A percentile compares a stretch with the other conserved stretches of the same genome.
These are phyloP conservation scores for Dendryphion nanum DNA, from an alignment of 2,329 filamentous ascomycete species.

Conservation along the genomic window DNA sequence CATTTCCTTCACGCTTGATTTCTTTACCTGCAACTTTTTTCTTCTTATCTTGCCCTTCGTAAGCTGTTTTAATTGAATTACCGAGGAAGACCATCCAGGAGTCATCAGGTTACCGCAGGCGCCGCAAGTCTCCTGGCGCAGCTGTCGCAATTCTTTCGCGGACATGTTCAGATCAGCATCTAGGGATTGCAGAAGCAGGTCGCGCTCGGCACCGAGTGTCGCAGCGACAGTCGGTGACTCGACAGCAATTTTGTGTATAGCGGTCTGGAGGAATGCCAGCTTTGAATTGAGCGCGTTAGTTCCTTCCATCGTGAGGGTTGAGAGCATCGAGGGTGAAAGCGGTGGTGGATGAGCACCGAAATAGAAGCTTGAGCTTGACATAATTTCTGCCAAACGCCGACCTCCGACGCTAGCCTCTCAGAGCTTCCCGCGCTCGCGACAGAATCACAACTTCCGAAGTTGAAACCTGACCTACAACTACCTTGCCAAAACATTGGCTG, in stretches of 20 bases:
- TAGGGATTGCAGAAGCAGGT: slow-evolving; percentile 20
- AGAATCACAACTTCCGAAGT: too few relatives aligned
- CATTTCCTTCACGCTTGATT: slow-evolving; percentile 17
- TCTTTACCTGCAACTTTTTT: not conserved
- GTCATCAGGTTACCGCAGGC: slow-evolving; percentile 39
- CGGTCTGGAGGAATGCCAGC: slow-evolving; percentile 33
- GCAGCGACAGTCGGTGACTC: slow-evolving; percentile 35
- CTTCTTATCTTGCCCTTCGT: slow-evolving; percentile 1
- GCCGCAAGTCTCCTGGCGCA: slow-evolving; percentile 32
- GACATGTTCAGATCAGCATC: slow-evolving; percentile 24
- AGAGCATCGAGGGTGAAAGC: too few relatives aligned
- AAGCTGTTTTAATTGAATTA: slow-evolving; percentile 10
- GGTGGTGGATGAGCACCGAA: too few relatives aligned
- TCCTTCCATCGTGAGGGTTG: not conserved
- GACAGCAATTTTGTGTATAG: slow-evolving; percentile 29
- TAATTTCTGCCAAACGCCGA: too few relatives aligned
- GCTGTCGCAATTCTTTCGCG: slow-evolving; percentile 28
- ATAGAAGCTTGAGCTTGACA: too few relatives aligned
- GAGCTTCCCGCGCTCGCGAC: too few relatives aligned
- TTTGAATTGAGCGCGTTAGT: slow-evolving; percentile 9
- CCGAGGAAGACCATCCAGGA: slow-evolving; percentile 35
- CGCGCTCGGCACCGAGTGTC: slow-evolving; percentile 27
- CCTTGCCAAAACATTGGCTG: too few relatives aligned
- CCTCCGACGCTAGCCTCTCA: not conserved
- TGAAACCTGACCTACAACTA: too few relatives aligned